Evolutionary conservation across 768 basidiomycete genomes (phyloP).

Genomic region (Tylopilus rubrobrunneus): DNA sequence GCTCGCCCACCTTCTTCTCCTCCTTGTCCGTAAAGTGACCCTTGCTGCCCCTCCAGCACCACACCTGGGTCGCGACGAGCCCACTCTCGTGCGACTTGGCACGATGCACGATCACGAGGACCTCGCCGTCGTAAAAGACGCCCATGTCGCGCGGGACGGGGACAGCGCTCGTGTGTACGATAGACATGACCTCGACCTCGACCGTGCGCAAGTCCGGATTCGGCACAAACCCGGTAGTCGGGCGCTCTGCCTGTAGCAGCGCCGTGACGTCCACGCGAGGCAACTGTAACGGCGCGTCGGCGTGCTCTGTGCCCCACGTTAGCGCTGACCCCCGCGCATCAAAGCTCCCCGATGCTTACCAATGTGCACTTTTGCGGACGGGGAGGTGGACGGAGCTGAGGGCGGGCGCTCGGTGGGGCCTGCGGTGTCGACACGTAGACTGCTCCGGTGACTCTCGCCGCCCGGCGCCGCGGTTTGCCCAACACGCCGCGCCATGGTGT

Average conservation of each 20-base stretch:
- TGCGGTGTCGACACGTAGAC: slow-evolving; percentile 5
- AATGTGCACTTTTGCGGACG: slow-evolving; percentile 27
- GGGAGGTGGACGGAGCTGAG: background rate
- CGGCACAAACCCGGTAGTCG: slow-evolving; percentile 11
- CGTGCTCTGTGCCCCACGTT: slow-evolving; percentile 30
- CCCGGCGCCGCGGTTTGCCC: slow-evolving; percentile 3
- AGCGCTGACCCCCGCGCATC: background rate
- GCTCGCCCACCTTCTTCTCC: slow-evolving; percentile 61
- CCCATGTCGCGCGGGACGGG: slow-evolving; percentile 42
- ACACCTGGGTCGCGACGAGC: slow-evolving; percentile 65
- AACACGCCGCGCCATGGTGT: slow-evolving; percentile 43
- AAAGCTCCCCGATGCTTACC: slow-evolving; percentile 22
- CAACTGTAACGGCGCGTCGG: slow-evolving; percentile 41
- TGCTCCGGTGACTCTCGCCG: slow-evolving; percentile 9
- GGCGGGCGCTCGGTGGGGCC: background rate
- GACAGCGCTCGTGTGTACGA: slow-evolving; percentile 49
- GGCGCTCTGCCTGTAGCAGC: slow-evolving; percentile 34
- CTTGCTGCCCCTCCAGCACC: slow-evolving; percentile 71
- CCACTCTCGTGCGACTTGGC: slow-evolving; percentile 62
- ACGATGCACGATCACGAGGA: slow-evolving; percentile 65
- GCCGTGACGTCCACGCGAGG: slow-evolving; percentile 47
- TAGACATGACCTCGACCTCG: slow-evolving; percentile 68
- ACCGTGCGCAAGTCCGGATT: slow-evolving; percentile 47
- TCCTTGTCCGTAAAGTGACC: slow-evolving; percentile 55
- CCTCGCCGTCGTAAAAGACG: slow-evolving; percentile 73